Base-by-base conservation (phyloP, 2,329 filamentous ascomycete genomes). In the Alternaria ethzedia region DNA sequence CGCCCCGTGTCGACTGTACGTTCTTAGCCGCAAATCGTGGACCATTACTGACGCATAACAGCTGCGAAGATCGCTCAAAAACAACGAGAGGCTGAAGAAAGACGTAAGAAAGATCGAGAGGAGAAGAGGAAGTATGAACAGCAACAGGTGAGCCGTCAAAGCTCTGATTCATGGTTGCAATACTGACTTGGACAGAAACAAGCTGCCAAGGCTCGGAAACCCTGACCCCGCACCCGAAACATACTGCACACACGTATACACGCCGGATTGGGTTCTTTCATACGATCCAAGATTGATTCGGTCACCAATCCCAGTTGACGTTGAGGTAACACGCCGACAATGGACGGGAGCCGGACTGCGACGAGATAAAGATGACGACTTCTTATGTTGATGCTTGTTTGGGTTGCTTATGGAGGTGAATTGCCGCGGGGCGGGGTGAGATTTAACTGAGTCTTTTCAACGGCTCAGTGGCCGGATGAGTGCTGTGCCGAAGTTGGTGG, bases 201-300 rank as follows among this genome's bases (percentile, higher is more conserved):
- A 36, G 32, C 32, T n/a, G 32, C 32, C 1, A 7, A 6, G 15
- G 32, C 32, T 15, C 32, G 2, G 32, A n/a, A 3, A n/a, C 32
- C 1, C 32, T 36, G 32, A 36, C 1, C 3, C 3, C 15, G 1
- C 6, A 32, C 30, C 6, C 30, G 2, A n/a, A 2, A 4, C 32
- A 36, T 36, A n/a, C 7, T 36, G n/a, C 32, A 36, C 13, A n/a
- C 32, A 2, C 32, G 13, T 7, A 36, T 36, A 15, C 3, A 8
- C 7, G 13, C 32, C 4, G 13, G 0, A 36, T 0, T 4, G 6
- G 32, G 3, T n/a, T 3, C 6, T 36, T 4, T 1, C 1, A 3
- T 9, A n/a, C 32, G 13, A 13, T n/a, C 13, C 15, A 3, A 15
- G 32, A 36, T 36, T 9, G 32, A n/a, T n/a, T 36, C 15, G 32